Conservation (phyloP, 31 red algal genomes). For the Endocladia muricata region DNA sequence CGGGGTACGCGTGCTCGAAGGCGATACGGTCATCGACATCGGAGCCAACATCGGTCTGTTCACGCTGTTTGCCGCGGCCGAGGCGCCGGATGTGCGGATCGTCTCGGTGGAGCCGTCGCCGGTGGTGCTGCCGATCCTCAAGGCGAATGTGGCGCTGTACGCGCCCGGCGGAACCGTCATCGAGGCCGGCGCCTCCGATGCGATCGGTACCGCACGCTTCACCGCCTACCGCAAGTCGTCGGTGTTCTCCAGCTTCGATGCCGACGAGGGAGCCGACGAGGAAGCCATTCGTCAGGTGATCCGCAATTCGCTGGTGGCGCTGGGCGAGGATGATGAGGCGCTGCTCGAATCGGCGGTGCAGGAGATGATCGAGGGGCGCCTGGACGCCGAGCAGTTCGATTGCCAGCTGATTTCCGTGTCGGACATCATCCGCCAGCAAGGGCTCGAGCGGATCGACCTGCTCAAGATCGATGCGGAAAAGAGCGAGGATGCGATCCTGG, state of each 20-base stretch:
- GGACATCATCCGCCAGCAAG: background rate
- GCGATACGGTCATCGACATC: background rate
- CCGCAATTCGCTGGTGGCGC: background rate
- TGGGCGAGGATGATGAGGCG: background rate
- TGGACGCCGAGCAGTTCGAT: background rate
- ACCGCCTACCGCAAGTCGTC: background rate
- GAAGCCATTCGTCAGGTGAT: background rate
- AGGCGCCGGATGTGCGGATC: background rate
- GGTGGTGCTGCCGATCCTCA: background rate
- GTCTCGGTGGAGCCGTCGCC: background rate
- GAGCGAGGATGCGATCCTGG: background rate
- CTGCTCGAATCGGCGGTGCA: background rate
- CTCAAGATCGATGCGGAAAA: slow-evolving; percentile 1
- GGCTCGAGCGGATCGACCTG: background rate
- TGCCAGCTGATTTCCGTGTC: background rate
- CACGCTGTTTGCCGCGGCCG: background rate
- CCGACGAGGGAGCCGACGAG: background rate
- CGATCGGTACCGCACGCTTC: background rate
- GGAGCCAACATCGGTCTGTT: background rate
- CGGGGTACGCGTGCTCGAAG: background rate
- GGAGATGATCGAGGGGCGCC: background rate
- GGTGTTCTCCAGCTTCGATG: background rate
- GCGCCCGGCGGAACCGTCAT: background rate
- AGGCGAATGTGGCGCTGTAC: background rate
- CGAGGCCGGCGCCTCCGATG: background rate